A percentile compares a stretch with the other conserved stretches of the same genome.
Evolutionary conservation across 495 filamentous ascomycete genomes (phyloP).

Genomic region (Penicillium cinerascens): DNA sequence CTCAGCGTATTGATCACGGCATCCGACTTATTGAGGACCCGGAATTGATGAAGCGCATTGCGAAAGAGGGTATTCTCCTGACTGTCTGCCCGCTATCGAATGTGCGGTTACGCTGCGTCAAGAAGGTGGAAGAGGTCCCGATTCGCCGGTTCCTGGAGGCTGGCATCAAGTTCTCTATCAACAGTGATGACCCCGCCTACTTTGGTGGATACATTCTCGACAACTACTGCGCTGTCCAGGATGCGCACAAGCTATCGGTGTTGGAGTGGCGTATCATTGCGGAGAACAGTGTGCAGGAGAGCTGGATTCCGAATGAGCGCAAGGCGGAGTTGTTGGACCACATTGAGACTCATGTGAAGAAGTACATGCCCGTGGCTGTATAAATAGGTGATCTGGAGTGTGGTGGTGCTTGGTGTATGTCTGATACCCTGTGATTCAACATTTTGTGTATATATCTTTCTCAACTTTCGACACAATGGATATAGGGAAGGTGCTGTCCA

Average conservation of each 20-base stretch:
- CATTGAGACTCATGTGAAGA: conserved; percentile 38
- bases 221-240: conserved; percentile 73
- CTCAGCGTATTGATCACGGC: conserved; percentile 69
- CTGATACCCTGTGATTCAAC: conserved; percentile 26
- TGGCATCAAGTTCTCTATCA: conserved; percentile 65
- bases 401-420: not conserved
- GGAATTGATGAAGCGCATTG: conserved; percentile 56
- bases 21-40: conserved; percentile 61
- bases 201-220: conserved; percentile 75
- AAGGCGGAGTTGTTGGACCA: conserved; percentile 35
- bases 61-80: conserved; percentile 52
- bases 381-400: not conserved
- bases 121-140: conserved; percentile 55
- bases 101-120: conserved; percentile 59
- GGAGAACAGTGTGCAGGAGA: conserved; percentile 58
- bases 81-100: conserved; percentile 75
- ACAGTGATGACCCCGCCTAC: conserved; percentile 78
- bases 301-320: conserved; percentile 49
- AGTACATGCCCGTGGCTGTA: conserved; percentile 16
- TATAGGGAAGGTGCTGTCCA: not conserved
- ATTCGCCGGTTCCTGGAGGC: conserved; percentile 61
- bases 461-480: conserved; percentile 1
- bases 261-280: conserved; percentile 64
- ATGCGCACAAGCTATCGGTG: conserved; percentile 58
- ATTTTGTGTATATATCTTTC: conserved; percentile 12